Evolutionary conservation across 306 rosid species (phyloP), one percentile per base, ranked within the genome.

Genomic region (Hippophae tibetana): DNA sequence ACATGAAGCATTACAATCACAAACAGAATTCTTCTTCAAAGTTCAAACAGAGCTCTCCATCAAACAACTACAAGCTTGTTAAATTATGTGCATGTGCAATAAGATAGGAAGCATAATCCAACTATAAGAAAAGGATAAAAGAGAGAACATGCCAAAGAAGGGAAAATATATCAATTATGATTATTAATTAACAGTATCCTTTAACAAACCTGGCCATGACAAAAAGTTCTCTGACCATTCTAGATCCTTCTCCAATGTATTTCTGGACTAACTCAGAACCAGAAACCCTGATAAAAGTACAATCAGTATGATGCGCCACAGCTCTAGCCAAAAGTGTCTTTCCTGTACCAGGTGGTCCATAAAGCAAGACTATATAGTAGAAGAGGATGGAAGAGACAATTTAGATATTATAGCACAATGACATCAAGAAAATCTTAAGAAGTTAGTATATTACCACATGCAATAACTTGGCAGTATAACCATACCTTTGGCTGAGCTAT

Each of bases 311-410:
- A 76, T 92, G 99, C 9, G 99, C 99, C 67, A 92, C 99, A 45
- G 99, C 99, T 78, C 99, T 85, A 63, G 99, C 99, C 95, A 92
- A 66, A 73, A 92, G 76, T 25, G 99, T 92, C 69, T 92, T 92
- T 56, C 99, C 99, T 0, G 99, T 92, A 50, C 99, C 99, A 56
- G 99, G 99, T 44, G 99, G 99, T 8, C 99, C 96, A 70, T 92
- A 92, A 7, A 92, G 87, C 54, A 92, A 69, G 46, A 92, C 99
- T 88, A 18, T 18, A 18, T 18, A 18, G 23, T 18, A 63, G 49
- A 57, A 57, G 40, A 72, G 56, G 23, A 14, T 38, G 57, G 56
- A 62, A 6, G 54, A 56, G 13, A 48, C 62, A 48, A 31, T 31
- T 31, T 31, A 7, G 11, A 57, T 10, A 49, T 14, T 50, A 78